A percentile compares a stretch with the other conserved stretches of the same genome.
phyloP scores from a whole-genome alignment of 208 protist species.

The Acanthamoeba quina region DNA sequence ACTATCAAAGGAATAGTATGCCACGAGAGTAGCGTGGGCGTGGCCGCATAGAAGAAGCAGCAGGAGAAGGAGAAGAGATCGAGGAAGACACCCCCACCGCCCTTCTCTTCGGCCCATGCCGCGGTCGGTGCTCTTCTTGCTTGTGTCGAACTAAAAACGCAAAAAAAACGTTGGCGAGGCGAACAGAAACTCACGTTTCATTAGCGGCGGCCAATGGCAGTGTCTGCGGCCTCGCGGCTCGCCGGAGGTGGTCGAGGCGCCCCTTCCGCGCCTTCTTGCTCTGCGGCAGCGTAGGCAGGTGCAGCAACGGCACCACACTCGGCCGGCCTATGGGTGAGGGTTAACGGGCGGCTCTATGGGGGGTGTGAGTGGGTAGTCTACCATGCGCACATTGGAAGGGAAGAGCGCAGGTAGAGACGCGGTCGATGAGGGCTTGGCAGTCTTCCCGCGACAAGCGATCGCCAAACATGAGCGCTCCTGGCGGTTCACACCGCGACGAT shows the following conservation, averaged over 20 bases:
- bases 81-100: background rate
- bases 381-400: slow-evolving; percentile 71
- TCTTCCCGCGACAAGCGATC: background rate
- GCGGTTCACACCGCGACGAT: background rate
- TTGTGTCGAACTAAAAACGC: too few species aligned
- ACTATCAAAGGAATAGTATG: slow-evolving; percentile 59
- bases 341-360: background rate
- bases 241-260: too few species aligned
- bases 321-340: background rate
- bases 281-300: too few species aligned
- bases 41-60: background rate
- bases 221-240: too few species aligned
- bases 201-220: too few species aligned
- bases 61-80: background rate
- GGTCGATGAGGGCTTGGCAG: background rate
- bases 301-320: background rate
- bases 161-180: too few species aligned
- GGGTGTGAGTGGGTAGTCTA: background rate
- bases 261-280: too few species aligned
- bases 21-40: background rate
- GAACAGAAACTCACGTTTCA: too few species aligned
- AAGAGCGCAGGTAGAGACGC: background rate
- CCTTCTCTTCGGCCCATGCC: background rate
- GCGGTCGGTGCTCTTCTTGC: background rate
- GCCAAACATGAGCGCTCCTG: slow-evolving; percentile 61